A percentile compares a stretch with the other conserved stretches of the same genome.
Evolutionary conservation across 164 flowering plant species (phyloP).

Genomic region (Amborella trichopoda): DNA sequence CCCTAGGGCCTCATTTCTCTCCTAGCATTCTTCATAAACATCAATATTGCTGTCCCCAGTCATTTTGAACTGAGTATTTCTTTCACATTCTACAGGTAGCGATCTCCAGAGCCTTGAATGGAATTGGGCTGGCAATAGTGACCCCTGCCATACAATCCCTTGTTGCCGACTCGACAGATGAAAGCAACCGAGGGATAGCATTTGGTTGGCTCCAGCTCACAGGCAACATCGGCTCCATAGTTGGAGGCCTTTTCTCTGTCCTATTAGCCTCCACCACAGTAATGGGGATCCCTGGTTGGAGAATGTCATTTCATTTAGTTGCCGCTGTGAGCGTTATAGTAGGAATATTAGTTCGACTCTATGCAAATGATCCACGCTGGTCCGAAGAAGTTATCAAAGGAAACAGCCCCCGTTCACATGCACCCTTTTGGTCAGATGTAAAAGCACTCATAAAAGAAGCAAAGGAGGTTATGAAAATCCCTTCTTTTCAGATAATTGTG

Average conservation of each 20-base stretch:
- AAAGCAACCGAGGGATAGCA: constrained; percentile 63
- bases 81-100: constrained; percentile 50
- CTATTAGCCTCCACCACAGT: constrained; percentile 57
- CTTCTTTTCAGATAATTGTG: constrained; percentile 79
- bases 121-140: constrained; percentile 85
- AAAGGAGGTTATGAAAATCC: constrained; percentile 56
- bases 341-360: constrained; percentile 46
- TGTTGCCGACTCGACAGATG: constrained; percentile 89
- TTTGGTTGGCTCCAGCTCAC: constrained; percentile 94
- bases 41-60: too few relatives aligned
- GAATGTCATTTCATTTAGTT: constrained; percentile 70
- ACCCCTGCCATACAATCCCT: constrained; percentile 87
- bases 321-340: constrained; percentile 61
- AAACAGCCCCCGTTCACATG: constrained; percentile 11
- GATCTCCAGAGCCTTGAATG: constrained; percentile 73
- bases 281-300: constrained; percentile 84
- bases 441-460: constrained; percentile 57
- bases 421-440: constrained; percentile 33
- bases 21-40: too few relatives aligned
- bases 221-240: constrained; percentile 58
- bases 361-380: constrained; percentile 65
- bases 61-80: too few relatives aligned
- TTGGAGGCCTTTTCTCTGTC: constrained; percentile 74
- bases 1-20: too few relatives aligned
- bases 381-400: constrained; percentile 12